phyloP scores from a whole-genome alignment of 345 rosid genomes.

The Jatropha curcas region DNA sequence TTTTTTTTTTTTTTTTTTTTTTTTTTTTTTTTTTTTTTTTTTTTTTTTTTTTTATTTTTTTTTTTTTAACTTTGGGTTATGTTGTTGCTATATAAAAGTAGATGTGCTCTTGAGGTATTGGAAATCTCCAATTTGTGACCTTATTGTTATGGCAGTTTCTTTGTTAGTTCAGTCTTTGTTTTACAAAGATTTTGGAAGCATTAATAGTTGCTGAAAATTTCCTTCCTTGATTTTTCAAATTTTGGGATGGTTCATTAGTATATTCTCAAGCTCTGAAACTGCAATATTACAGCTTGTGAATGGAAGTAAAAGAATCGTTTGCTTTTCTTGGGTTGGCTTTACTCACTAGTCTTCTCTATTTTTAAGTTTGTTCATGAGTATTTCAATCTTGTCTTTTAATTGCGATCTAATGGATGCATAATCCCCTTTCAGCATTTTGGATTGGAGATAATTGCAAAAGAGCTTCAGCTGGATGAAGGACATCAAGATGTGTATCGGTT shows the following conservation, averaged over 20 bases:
- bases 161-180: too few relatives aligned
- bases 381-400: neutral
- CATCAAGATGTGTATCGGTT: constrained; percentile 73
- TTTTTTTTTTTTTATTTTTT: too few relatives aligned
- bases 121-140: too few relatives aligned
- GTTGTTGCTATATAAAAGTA: too few relatives aligned
- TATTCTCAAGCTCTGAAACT: neutral
- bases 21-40: too few relatives aligned
- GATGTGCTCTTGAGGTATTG: too few relatives aligned
- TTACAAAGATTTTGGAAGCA: too few relatives aligned
- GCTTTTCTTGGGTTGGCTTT: neutral
- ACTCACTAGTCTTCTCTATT: neutral
- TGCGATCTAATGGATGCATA: neutral
- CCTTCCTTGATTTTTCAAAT: too few relatives aligned
- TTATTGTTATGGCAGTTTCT: too few relatives aligned
- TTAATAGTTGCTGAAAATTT: too few relatives aligned
- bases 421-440: constrained; percentile 67
- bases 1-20: too few relatives aligned
- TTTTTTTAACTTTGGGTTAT: too few relatives aligned
- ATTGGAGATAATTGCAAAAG: constrained; percentile 84
- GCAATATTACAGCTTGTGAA: neutral
- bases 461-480: constrained; percentile 63
- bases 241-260: neutral
- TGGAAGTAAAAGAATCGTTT: neutral
- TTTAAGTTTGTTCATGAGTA: neutral